Percentiles rank a stretch among this genome's conserved stretches.
Evolutionary conservation across 1,284 basidiomycete genomes (phyloP).

Genomic region (Peniophora sp.): DNA sequence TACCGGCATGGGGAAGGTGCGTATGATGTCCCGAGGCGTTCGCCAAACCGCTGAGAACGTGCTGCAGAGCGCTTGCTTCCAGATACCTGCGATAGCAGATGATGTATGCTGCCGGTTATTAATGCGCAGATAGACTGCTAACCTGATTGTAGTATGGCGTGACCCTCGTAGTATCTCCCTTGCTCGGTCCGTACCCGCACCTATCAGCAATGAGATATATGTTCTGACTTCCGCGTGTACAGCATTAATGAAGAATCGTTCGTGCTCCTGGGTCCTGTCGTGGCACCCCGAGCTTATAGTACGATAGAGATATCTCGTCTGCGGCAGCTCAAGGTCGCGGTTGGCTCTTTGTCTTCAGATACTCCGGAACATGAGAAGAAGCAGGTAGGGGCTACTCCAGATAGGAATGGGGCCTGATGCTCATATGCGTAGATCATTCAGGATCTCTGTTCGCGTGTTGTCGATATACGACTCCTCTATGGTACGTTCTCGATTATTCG

Average conservation of each 20-base stretch:
- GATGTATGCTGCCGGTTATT: slow-evolving; percentile 28
- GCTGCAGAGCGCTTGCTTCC: slow-evolving; percentile 74
- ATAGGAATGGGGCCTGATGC: neutral
- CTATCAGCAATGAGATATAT: neutral
- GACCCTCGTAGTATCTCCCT: slow-evolving; percentile 73
- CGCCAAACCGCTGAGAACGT: slow-evolving; percentile 3
- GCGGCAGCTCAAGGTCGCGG: slow-evolving; percentile 44
- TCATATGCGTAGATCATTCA: slow-evolving; percentile 42
- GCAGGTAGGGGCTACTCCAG: slow-evolving; percentile 31
- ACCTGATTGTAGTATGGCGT: slow-evolving; percentile 47
- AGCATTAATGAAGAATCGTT: slow-evolving; percentile 84
- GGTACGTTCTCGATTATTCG: slow-evolving; percentile 32
- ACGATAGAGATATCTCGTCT: slow-evolving; percentile 70
- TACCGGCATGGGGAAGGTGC: slow-evolving; percentile 84
- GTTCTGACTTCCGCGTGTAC: neutral
- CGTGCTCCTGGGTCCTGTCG: slow-evolving; percentile 12
- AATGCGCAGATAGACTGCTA: neutral
- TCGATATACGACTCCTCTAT: slow-evolving; percentile 62
- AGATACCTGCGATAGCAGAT: slow-evolving; percentile 72
- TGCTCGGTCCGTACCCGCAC: slow-evolving; percentile 46
- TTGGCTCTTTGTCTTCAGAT: slow-evolving; percentile 64
- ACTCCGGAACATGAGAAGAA: slow-evolving; percentile 42
- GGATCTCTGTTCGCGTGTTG: slow-evolving; percentile 57
- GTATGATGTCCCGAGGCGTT: no score
- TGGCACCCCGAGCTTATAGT: no score